Evolutionary conservation across 2,329 filamentous ascomycete genomes (phyloP).

Genomic region (Trichophyton mentagrophytes): DNA sequence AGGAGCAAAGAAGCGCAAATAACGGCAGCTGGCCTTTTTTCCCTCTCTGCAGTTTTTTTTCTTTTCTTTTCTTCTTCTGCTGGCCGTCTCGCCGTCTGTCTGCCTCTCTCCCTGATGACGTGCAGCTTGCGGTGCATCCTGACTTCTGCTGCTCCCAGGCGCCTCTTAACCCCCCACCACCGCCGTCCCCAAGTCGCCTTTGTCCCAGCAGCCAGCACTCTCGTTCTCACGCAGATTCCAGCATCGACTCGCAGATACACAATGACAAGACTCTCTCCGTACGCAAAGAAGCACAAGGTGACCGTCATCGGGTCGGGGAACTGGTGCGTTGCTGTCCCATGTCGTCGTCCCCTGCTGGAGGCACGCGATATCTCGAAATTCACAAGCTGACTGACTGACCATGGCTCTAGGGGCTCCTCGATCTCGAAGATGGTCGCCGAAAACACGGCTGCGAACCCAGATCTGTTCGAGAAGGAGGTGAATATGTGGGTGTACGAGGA

Average conservation of each 20-base stretch:
- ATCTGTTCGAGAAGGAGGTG: constrained; percentile 75
- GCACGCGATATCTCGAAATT: not conserved
- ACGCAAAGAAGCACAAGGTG: constrained; percentile 73
- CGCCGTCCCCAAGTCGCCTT: not conserved
- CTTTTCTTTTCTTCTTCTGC: not conserved
- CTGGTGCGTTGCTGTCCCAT: constrained; percentile 48
- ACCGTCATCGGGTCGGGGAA: constrained; percentile 92
- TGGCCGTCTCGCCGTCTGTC: too few relatives aligned
- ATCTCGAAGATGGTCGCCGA: constrained; percentile 96
- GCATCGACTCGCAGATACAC: constrained; percentile 11
- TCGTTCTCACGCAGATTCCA: not conserved
- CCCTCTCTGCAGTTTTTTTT: not conserved
- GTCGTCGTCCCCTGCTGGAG: not conserved
- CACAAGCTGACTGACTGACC: not conserved
- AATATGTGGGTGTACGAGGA: constrained; percentile 99
- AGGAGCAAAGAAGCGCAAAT: not conserved
- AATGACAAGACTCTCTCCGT: constrained; percentile 39
- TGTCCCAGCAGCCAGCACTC: not conserved
- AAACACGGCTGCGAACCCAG: constrained; percentile 64
- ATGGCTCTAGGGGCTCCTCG: constrained; percentile 63
- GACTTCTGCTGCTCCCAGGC: not conserved
- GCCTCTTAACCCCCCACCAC: not conserved
- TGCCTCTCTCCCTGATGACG: not conserved
- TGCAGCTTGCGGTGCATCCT: not conserved
- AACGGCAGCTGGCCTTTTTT: not conserved